These are phyloP conservation scores for Cymbopogon citratus DNA, from an alignment of 176 grass and related monocot genomes.

Conservation along the genomic window DNA sequence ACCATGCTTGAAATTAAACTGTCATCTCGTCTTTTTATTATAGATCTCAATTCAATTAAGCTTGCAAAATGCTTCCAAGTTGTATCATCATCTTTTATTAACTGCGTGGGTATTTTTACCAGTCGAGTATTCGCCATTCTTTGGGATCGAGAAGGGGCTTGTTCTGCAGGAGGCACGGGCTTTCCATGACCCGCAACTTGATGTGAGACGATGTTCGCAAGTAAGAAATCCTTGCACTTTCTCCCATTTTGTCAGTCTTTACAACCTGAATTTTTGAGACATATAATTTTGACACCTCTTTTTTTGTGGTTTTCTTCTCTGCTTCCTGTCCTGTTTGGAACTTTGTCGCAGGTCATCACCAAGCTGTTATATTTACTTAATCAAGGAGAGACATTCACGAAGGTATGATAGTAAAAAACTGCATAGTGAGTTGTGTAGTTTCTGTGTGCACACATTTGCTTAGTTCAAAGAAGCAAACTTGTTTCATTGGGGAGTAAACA, in stretches of 20 bases:
- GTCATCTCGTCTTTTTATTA: not conserved
- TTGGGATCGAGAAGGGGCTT: conserved; percentile 89
- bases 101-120: conserved; percentile 19
- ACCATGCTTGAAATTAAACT: not conserved
- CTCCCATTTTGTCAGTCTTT: not conserved
- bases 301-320: conserved; percentile 14
- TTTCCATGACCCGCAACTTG: conserved; percentile 91
- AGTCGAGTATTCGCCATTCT: conserved; percentile 90
- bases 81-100: conserved; percentile 18
- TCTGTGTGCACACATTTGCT: not conserved
- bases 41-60: conserved; percentile 3
- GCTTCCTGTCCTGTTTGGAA: conserved; percentile 18
- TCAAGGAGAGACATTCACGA: conserved; percentile 95
- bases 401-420: conserved; percentile 36
- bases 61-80: not conserved
- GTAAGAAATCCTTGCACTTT: conserved; percentile 34
- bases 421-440: not conserved
- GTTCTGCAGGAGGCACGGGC: conserved; percentile 92
- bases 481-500: not conserved
- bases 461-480: not conserved
- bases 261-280: not conserved
- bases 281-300: not conserved
- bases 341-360: conserved; percentile 80
- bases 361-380: conserved; percentile 96
- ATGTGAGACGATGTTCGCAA: conserved; percentile 80